Conservation (phyloP, 305 asterid species). For the Fraxinus velutina region DNA sequence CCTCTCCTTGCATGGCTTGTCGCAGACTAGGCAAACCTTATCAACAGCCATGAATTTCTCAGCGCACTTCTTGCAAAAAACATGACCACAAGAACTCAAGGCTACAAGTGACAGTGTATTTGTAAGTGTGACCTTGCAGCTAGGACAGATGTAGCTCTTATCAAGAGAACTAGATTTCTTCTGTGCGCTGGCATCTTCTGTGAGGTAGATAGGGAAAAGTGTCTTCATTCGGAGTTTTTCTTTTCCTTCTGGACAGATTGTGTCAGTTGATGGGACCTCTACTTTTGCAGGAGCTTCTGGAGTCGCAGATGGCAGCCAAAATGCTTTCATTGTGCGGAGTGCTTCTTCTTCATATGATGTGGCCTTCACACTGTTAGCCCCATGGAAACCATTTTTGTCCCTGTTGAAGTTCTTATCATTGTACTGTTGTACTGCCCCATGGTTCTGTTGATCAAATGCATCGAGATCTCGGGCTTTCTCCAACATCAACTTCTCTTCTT, state of each 20-base stretch:
- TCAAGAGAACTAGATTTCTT: constrained; percentile 55
- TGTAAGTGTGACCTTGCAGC: constrained; percentile 86
- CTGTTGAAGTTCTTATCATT: constrained; percentile 55
- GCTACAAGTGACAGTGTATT: constrained; percentile 63
- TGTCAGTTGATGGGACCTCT: constrained; percentile 62
- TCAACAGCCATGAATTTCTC: constrained; percentile 68
- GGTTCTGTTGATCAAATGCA: constrained; percentile 91
- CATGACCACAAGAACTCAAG: constrained; percentile 73
- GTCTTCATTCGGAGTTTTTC: constrained; percentile 78
- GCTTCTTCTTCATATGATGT: constrained; percentile 88
- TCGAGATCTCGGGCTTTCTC: constrained; percentile 80
- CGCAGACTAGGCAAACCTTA: constrained; percentile 76
- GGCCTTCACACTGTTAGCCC: constrained; percentile 84
- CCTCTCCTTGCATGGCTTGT: constrained; percentile 77
- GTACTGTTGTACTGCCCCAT: constrained; percentile 89
- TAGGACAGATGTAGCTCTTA: constrained; percentile 70
- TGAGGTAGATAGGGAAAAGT: constrained; percentile 52
- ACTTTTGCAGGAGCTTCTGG: constrained; percentile 82
- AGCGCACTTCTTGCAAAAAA: constrained; percentile 90
- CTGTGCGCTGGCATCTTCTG: constrained; percentile 20
- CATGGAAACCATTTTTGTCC: constrained; percentile 83
- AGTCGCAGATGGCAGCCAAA: constrained; percentile 96
- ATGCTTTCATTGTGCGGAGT: constrained; percentile 88
- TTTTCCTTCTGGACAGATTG: constrained; percentile 72
- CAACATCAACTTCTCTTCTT: constrained; percentile 59